These are phyloP conservation scores for Exobasidium rhododendri DNA, from an alignment of 1,284 basidiomycete genomes.

Conservation along the genomic window DNA sequence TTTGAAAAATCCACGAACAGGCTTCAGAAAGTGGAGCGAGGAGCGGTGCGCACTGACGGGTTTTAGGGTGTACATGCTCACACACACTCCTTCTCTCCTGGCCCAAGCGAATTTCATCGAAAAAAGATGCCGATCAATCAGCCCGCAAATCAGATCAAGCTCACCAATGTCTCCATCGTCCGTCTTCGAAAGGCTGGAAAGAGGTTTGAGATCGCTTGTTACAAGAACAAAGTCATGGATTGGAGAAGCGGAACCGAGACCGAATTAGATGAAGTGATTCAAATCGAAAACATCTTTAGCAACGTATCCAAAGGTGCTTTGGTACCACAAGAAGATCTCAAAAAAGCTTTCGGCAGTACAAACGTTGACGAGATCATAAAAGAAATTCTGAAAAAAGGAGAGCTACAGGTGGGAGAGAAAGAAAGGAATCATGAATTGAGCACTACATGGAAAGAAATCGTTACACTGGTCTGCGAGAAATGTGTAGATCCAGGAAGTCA, in stretches of 20 bases:
- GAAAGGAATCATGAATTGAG: constrained; percentile 86
- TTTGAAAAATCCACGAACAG: too few species aligned
- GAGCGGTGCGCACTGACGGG: too few species aligned
- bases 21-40: too few species aligned
- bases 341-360: constrained; percentile 82
- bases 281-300: constrained; percentile 91
- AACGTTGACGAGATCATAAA: constrained; percentile 73
- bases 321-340: constrained; percentile 80
- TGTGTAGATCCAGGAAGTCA: constrained; percentile 89
- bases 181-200: constrained; percentile 94
- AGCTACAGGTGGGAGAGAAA: constrained; percentile 95
- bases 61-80: too few species aligned
- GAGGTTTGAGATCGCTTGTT: constrained; percentile 96
- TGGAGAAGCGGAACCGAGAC: constrained; percentile 91
- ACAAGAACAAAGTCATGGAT: constrained; percentile 98
- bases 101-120: background rate
- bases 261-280: constrained; percentile 89
- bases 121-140: constrained; percentile 18
- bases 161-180: constrained; percentile 95
- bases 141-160: constrained; percentile 54
- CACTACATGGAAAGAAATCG: constrained; percentile 83
- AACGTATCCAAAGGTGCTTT: constrained; percentile 96
- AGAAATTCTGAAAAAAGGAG: constrained; percentile 87
- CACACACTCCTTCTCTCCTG: too few species aligned
- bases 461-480: constrained; percentile 87